These are phyloP conservation scores for Leucaena leucocephala DNA, from an alignment of 306 rosid species.

Conservation along the genomic window DNA sequence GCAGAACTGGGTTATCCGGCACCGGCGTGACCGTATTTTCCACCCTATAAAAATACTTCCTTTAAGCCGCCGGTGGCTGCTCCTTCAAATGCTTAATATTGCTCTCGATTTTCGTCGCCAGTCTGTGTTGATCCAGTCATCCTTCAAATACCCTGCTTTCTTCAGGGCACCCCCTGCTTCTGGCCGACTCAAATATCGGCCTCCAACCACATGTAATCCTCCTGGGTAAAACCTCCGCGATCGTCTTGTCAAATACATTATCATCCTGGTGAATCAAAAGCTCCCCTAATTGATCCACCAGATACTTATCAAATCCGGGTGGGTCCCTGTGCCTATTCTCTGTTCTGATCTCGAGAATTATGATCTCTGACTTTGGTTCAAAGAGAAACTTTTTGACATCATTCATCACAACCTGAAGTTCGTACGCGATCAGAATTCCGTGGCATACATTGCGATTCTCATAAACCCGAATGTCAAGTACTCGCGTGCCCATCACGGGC, in stretches of 20 bases:
- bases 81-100: conserved; percentile 74
- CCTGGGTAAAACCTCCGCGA: conserved; percentile 68
- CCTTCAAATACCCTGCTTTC: conserved; percentile 69
- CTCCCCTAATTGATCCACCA: conserved; percentile 72
- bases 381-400: conserved; percentile 65
- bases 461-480: conserved; percentile 74
- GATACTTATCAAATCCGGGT: conserved; percentile 65
- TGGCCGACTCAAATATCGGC: conserved; percentile 71
- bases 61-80: conserved; percentile 55
- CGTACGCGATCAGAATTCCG: conserved; percentile 71
- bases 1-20: conserved; percentile 72
- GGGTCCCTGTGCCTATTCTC: conserved; percentile 87
- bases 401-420: conserved; percentile 57
- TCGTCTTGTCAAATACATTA: conserved; percentile 55
- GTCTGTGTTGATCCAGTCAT: conserved; percentile 85
- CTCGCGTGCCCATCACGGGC: conserved; percentile 56
- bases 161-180: conserved; percentile 68
- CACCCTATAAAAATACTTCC: conserved; percentile 84
- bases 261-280: conserved; percentile 71
- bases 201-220: conserved; percentile 84
- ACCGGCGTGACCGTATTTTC: conserved; percentile 90
- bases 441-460: conserved; percentile 71
- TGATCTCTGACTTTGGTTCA: conserved; percentile 67
- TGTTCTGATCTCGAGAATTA: conserved; percentile 78
- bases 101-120: conserved; percentile 78